Base-by-base conservation (phyloP, 495 filamentous ascomycete genomes). In the Lophiotrema nucula region DNA sequence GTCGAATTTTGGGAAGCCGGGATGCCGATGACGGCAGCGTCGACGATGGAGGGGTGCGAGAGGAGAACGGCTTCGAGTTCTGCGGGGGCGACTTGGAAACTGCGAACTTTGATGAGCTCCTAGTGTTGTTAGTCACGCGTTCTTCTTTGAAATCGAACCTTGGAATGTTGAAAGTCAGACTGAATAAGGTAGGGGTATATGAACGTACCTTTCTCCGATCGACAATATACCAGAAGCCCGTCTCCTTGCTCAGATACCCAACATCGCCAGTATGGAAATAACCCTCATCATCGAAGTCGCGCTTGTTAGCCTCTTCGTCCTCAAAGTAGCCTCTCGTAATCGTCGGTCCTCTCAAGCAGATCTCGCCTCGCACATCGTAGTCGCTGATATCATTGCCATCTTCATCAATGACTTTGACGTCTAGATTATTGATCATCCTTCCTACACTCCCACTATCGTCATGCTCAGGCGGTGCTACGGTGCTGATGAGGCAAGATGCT, bases 371-470 rank as follows among this genome's bases (percentile, higher is more conserved):
- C n/a, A 24, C 12, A 19, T 33, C 50, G 26, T 43, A 16, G 0
- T 23, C 33, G 6, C 33, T 19, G 22, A 54, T 48, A 33, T 67
- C 54, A 3, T 39, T 60, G 8, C 57, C 58, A 11, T 63, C 26
- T 15, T 63, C 47, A 23, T 58, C 47, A 22, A 63, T 47, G 1
- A 63, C 27, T 25, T 64, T 67, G 50, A 65, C 47, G 31, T 67
- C 58, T 13, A 50, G 43, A 21, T 68, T 68, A 0, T 58, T 50
- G 13, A 71, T 23, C 21, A 57, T 44, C 2, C 61, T 48, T 16
- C 69, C 69, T n/a, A 71, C 67, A 15, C 53, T 59, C 12, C 67
- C 67, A 3, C 58, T 65, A 25, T 41, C 26, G 47, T 71, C 67
- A 24, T 62, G 23, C 39, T 71, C 65, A 12, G 58, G 62, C 33